phyloP scores from a whole-genome alignment of 106 monocot species.

The Apostasia shenzhenica region DNA sequence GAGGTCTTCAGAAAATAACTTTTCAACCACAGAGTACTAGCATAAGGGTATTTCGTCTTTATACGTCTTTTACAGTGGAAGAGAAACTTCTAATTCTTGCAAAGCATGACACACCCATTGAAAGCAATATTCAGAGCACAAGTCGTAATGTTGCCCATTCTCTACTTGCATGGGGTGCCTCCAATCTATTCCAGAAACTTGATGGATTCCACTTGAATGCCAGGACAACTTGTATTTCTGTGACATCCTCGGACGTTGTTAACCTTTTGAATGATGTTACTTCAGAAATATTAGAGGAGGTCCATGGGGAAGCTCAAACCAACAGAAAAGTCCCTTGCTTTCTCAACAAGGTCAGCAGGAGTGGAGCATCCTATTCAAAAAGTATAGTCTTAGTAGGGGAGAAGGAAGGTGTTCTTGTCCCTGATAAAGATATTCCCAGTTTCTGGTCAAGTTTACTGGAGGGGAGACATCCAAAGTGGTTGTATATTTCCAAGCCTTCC shows the following conservation, averaged over 20 bases:
- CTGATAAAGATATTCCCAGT: constrained; percentile 38
- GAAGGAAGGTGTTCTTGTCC: constrained; percentile 26
- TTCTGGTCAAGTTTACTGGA: constrained; percentile 71
- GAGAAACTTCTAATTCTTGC: constrained; percentile 70
- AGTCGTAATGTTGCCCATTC: constrained; percentile 50
- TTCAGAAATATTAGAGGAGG: constrained; percentile 27
- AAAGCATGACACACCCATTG: constrained; percentile 51
- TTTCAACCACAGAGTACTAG: constrained; percentile 41
- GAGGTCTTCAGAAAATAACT: constrained; percentile 67
- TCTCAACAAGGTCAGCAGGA: constrained; percentile 39
- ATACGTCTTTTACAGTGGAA: constrained; percentile 74
- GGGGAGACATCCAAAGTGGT: constrained; percentile 52
- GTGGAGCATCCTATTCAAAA: constrained; percentile 55
- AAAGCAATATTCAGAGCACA: constrained; percentile 47
- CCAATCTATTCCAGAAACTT: constrained; percentile 48
- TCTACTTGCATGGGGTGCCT: constrained; percentile 82
- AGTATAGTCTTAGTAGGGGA: constrained; percentile 53
- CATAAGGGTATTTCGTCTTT: constrained; percentile 69
- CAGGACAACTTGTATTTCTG: constrained; percentile 10
- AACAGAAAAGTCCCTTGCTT: constrained; percentile 7
- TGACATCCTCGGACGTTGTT: constrained; percentile 21
- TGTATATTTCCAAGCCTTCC: constrained; percentile 31
- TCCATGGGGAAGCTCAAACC: constrained; percentile 11
- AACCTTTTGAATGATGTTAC: constrained; percentile 39
- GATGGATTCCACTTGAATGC: constrained; percentile 46